Evolutionary conservation across 176 grass and related monocot genomes (phyloP).

Genomic region (Elymus sibiricus): DNA sequence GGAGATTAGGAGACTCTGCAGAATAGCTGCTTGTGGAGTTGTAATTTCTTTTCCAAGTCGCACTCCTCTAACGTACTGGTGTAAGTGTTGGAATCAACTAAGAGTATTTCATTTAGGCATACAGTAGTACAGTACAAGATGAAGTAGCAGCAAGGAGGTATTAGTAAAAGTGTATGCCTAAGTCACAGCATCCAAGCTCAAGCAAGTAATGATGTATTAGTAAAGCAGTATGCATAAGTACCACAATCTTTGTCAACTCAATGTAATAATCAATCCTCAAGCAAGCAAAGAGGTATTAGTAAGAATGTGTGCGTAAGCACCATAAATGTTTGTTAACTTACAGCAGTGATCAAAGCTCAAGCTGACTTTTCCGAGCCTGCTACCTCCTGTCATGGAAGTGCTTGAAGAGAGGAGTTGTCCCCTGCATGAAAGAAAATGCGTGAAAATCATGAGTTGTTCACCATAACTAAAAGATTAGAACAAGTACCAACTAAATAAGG

Average conservation of each 20-base stretch:
- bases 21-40: not conserved
- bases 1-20: not conserved
- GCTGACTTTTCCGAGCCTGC: slow-evolving; percentile 13
- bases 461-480: not conserved
- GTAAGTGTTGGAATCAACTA: not conserved
- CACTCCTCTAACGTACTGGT: not conserved
- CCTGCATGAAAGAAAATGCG: slow-evolving; percentile 36
- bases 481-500: not conserved
- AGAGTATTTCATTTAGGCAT: not conserved
- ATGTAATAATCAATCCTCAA: too few relatives aligned
- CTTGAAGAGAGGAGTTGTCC: not conserved
- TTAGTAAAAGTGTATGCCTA: slow-evolving; percentile 13
- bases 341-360: slow-evolving; percentile 3
- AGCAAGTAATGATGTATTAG: not conserved
- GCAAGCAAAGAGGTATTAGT: not conserved
- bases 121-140: not conserved
- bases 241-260: not conserved
- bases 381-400: not conserved
- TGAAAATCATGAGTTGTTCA: not conserved
- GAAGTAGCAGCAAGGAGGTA: slow-evolving; percentile 2
- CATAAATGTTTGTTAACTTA: slow-evolving; percentile 22
- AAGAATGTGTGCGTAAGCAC: slow-evolving; percentile 5
- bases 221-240: not conserved
- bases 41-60: not conserved
- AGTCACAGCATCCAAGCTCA: not conserved